A percentile compares a stretch with the other conserved stretches of the same genome.
Conservation (phyloP, 192 early-diverging fungal genomes). For the Backusella sp. region DNA sequence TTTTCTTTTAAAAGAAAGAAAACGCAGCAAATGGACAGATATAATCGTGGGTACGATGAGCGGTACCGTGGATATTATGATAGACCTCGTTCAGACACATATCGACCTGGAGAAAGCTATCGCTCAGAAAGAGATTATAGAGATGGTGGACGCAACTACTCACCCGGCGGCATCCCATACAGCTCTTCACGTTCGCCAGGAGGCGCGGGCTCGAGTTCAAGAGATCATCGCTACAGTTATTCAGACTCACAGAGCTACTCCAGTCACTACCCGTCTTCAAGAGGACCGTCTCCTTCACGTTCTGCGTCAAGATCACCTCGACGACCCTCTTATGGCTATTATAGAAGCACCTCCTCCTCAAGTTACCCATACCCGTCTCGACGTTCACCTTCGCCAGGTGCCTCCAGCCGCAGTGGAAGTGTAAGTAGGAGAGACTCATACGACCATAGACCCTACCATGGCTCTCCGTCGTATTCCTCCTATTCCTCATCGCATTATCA, state of each 20-base stretch:
- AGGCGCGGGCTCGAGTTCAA: neutral
- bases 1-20: neutral
- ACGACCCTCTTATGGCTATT: constrained; percentile 24
- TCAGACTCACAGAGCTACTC: constrained; percentile 42
- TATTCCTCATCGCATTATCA: neutral
- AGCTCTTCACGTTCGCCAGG: constrained; percentile 18
- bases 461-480: neutral
- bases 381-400: constrained; percentile 21
- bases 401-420: neutral
- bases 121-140: constrained; percentile 28
- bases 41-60: constrained; percentile 31
- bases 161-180: neutral
- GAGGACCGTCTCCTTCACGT: neutral
- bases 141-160: constrained; percentile 21
- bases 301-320: neutral
- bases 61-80: constrained; percentile 34
- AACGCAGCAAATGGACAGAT: constrained; percentile 22
- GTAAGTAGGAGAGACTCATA: constrained; percentile 21
- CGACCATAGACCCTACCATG: constrained; percentile 17
- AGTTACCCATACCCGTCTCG: constrained; percentile 17
- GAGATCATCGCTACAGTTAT: constrained; percentile 39
- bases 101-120: constrained; percentile 29
- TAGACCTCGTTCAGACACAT: constrained; percentile 30
- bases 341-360: constrained; percentile 4
- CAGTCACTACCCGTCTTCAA: constrained; percentile 2